A percentile compares a stretch with the other conserved stretches of the same genome.
phyloP scores from a whole-genome alignment of 495 filamentous ascomycete species.

The Aspergillus affinis region DNA sequence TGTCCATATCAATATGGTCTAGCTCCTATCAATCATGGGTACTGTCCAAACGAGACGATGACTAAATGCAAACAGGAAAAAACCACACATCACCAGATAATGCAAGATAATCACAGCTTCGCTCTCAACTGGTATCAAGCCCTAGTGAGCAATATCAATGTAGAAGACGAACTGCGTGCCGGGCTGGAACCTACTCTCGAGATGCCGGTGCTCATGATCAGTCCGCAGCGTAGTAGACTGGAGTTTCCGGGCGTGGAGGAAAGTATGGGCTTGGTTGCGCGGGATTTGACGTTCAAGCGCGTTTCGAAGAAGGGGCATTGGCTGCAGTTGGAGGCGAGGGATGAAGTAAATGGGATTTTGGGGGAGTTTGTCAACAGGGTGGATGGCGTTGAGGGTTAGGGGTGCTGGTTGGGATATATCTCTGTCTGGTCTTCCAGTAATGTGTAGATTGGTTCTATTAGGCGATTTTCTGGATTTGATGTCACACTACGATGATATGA shows the following conservation, averaged over 20 bases:
- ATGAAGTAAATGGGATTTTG: constrained; percentile 38
- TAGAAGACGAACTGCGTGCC: constrained; percentile 23
- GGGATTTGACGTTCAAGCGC: constrained; percentile 22
- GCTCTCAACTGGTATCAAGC: constrained; percentile 35
- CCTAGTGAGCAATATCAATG: constrained; percentile 28
- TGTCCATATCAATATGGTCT: too few species aligned
- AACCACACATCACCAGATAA: constrained; percentile 24
- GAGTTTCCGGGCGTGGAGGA: constrained; percentile 16
- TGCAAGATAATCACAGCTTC: constrained; percentile 22
- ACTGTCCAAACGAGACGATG: not conserved
- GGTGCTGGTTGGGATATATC: too few species aligned
- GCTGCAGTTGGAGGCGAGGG: constrained; percentile 35
- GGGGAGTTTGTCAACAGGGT: constrained; percentile 35
- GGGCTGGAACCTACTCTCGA: constrained; percentile 12
- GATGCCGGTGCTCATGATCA: constrained; percentile 20
- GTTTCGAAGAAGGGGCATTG: constrained; percentile 29
- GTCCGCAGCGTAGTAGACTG: constrained; percentile 10
- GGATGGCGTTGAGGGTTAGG: not conserved
- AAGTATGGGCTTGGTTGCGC: constrained; percentile 19
- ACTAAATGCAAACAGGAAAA: constrained; percentile 15
- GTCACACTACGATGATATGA: too few species aligned
- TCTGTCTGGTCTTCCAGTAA: too few species aligned
- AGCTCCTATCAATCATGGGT: too few species aligned
- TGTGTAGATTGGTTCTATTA: too few species aligned
- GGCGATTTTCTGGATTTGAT: too few species aligned